Evolutionary conservation across 306 rosid genomes (phyloP).

Genomic region (Lupinus albus): DNA sequence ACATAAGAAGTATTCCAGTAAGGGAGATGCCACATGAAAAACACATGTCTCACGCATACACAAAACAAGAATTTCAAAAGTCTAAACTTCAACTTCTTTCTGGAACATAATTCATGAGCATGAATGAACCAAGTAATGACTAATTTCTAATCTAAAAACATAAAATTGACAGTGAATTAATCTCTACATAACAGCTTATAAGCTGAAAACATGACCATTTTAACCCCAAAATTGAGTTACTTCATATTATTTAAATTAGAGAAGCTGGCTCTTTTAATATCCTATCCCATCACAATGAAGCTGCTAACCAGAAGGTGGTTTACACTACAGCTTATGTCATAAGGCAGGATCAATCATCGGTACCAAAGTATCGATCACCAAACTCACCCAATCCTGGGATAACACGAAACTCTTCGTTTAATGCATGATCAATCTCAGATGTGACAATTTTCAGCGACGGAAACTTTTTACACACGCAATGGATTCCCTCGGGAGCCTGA

Average conservation of each 20-base stretch:
- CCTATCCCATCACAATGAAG: slow-evolving; percentile 17
- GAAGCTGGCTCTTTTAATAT: slow-evolving; percentile 16
- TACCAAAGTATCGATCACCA: slow-evolving; percentile 96
- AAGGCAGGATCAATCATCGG: slow-evolving; percentile 56
- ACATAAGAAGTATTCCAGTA: too few relatives aligned
- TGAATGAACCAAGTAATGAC: too few relatives aligned
- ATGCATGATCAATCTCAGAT: slow-evolving; percentile 81
- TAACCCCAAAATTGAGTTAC: slow-evolving; percentile 10
- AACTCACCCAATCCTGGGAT: slow-evolving; percentile 94
- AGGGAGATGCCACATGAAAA: not conserved
- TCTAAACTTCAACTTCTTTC: not conserved
- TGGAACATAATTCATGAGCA: not conserved
- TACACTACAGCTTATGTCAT: not conserved
- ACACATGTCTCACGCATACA: not conserved
- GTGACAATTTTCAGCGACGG: slow-evolving; percentile 96
- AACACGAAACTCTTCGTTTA: slow-evolving; percentile 84
- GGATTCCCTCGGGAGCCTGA: slow-evolving; percentile 98
- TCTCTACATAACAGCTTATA: not conserved
- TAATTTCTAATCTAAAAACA: too few relatives aligned
- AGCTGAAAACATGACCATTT: slow-evolving; percentile 17
- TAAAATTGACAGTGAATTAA: not conserved
- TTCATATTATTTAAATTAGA: slow-evolving; percentile 27
- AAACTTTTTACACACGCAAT: slow-evolving; percentile 79
- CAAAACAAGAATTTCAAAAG: not conserved
- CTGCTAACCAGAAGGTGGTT: slow-evolving; percentile 15